Conservation (phyloP, 371 early-diverging fungal species). For the Rhizopus sp. region DNA sequence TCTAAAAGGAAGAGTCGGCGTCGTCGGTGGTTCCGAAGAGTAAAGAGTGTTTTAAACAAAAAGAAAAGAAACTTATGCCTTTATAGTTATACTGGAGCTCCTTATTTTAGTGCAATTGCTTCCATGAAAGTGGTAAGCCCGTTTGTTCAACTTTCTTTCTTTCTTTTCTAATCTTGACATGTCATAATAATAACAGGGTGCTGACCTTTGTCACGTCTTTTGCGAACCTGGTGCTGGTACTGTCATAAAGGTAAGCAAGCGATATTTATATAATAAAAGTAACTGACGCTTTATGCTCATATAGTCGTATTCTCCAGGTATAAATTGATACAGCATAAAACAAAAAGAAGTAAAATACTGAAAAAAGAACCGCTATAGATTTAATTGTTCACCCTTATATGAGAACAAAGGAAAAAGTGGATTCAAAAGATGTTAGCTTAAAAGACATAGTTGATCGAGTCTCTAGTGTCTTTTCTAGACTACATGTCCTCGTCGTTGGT, state of each 20-base stretch:
- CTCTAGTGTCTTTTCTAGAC: constrained; percentile 58
- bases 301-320: constrained; percentile 61
- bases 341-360: not conserved
- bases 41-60: constrained; percentile 25
- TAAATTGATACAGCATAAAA: not conserved
- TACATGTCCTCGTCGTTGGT: constrained; percentile 89
- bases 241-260: constrained; percentile 34
- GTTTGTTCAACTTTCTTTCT: not conserved
- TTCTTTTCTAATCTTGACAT: not conserved
- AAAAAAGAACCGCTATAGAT: constrained; percentile 35
- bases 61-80: not conserved
- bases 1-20: constrained; percentile 60
- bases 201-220: constrained; percentile 89
- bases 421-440: constrained; percentile 27
- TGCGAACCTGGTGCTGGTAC: constrained; percentile 79
- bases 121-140: constrained; percentile 75
- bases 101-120: constrained; percentile 85
- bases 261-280: not conserved
- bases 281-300: constrained; percentile 1
- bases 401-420: constrained; percentile 39
- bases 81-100: constrained; percentile 89
- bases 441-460: constrained; percentile 51
- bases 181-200: constrained; percentile 63
- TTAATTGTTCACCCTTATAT: constrained; percentile 70
- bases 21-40: constrained; percentile 83